A percentile compares a stretch with the other conserved stretches of the same genome.
Conservation (phyloP, 78 protist species). For the Chrysochromulina tobinii region DNA sequence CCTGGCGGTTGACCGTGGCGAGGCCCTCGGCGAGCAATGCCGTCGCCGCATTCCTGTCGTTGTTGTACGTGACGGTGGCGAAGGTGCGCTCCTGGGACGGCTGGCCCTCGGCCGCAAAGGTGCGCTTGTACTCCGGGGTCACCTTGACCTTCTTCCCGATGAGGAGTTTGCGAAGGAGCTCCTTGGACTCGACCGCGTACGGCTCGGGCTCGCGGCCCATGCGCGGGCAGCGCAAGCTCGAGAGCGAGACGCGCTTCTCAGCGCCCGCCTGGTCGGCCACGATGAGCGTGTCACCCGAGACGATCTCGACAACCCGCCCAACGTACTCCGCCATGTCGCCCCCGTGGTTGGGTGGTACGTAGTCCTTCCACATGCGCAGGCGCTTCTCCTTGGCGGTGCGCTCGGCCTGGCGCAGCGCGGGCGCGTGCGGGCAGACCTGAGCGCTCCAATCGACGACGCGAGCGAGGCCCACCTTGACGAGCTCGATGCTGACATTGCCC, state of each 20-base stretch:
- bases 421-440: not conserved
- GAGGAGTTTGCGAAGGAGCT: constrained; percentile 33
- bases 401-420: constrained; percentile 27
- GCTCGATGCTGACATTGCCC: constrained; percentile 47
- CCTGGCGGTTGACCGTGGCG: constrained; percentile 24
- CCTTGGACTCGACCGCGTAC: constrained; percentile 48
- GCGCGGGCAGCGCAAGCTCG: constrained; percentile 33
- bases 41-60: not conserved
- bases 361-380: not conserved
- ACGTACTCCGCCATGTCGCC: not conserved
- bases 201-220: constrained; percentile 28
- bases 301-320: constrained; percentile 6
- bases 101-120: not conserved
- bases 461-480: constrained; percentile 59
- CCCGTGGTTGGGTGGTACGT: not conserved
- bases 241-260: not conserved
- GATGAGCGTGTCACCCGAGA: constrained; percentile 17
- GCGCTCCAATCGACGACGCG: constrained; percentile 55
- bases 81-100: not conserved
- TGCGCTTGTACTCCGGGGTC: constrained; percentile 2
- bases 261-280: not conserved
- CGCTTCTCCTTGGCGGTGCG: not conserved
- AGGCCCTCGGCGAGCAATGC: constrained; percentile 26
- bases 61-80: constrained; percentile 17
- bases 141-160: constrained; percentile 44